Evolutionary conservation across 2,329 filamentous ascomycete species (phyloP), one percentile per base, ranked within the genome.

Genomic region (Hymenoscyphus albidus): DNA sequence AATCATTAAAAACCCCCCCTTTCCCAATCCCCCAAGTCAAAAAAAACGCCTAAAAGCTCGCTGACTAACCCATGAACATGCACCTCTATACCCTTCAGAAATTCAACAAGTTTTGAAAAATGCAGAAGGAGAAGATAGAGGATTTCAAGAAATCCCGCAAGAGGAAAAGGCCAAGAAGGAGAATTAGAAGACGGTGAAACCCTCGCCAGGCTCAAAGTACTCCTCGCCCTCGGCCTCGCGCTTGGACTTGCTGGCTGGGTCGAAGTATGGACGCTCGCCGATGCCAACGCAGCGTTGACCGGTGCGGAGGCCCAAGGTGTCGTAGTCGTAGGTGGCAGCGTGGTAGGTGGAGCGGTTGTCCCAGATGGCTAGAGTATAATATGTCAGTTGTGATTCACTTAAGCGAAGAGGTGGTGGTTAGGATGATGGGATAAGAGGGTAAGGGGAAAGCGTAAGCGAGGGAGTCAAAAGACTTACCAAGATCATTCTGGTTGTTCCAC

Each of bases 281-380:
- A 83, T 77, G 60, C 76, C 79, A 59, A 83, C 81, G 1, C 81
- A 76, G 62, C 83, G 72, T 70, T 84, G 76, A 58, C 80, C 77
- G 68, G 76, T 75, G 66, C 83, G 75, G 32, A 77, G 75, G 14
- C 78, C 81, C 40, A 78, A 77, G 54, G 38, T 81, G 38, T 78
- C 78, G 13, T 88, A 89, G 68, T 90, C 88, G 67, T 84, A 87
- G 0, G 85, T 89, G 0, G 85, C 86, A 44, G 81, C 79, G 66
- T 82, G 80, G 68, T 77, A 79, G 12, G 77, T 82, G 38, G 76
- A 80, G 60, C 81, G 76, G 70, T 90, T 90, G 70, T 90, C 88
- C 88, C 88, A 90, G 68, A 90, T 87, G 1, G 85, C 83, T 7
- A 85, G 64, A 58, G 9, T 2, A 39, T 31, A 38, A 40, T 32